phyloP scores from a whole-genome alignment of 306 rosid species.

The Hippophae rhamnoides region DNA sequence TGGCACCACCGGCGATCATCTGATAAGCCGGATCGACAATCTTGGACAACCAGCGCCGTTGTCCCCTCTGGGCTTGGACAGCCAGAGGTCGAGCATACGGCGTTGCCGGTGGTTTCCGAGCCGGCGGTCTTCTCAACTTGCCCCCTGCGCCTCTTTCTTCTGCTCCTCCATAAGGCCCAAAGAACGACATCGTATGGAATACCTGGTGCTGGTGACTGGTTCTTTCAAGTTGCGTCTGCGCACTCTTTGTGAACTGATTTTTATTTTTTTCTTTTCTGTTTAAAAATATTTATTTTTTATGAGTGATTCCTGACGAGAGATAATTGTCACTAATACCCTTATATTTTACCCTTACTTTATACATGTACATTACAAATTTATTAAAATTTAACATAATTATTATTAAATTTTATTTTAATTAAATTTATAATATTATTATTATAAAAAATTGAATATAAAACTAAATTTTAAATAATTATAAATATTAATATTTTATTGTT shows the following conservation, averaged over 20 bases:
- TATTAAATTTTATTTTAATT: too few relatives aligned
- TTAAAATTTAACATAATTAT: too few relatives aligned
- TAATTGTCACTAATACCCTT: too few relatives aligned
- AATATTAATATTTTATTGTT: too few relatives aligned
- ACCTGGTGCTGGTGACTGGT: neutral
- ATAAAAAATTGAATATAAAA: too few relatives aligned
- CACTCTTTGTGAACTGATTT: neutral
- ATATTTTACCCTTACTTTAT: too few relatives aligned
- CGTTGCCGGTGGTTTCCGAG: conserved; percentile 29
- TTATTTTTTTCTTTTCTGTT: neutral
- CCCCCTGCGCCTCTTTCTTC: conserved; percentile 38
- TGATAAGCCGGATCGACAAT: conserved; percentile 78
- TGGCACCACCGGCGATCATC: conserved; percentile 55
- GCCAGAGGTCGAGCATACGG: conserved; percentile 41
- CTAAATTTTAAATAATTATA: too few relatives aligned
- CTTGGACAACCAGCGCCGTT: conserved; percentile 50
- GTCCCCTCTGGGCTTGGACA: conserved; percentile 19
- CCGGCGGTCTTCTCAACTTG: conserved; percentile 25
- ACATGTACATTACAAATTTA: too few relatives aligned
- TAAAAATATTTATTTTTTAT: conserved; percentile 1
- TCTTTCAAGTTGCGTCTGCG: neutral
- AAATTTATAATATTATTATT: too few relatives aligned
- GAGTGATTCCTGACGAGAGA: too few relatives aligned
- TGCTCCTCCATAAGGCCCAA: conserved; percentile 7
- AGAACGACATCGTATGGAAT: conserved; percentile 10